A percentile compares a stretch with the other conserved stretches of the same genome.
Conservation (phyloP, 2,329 filamentous ascomycete species). For the Cyphellophora europaea region DNA sequence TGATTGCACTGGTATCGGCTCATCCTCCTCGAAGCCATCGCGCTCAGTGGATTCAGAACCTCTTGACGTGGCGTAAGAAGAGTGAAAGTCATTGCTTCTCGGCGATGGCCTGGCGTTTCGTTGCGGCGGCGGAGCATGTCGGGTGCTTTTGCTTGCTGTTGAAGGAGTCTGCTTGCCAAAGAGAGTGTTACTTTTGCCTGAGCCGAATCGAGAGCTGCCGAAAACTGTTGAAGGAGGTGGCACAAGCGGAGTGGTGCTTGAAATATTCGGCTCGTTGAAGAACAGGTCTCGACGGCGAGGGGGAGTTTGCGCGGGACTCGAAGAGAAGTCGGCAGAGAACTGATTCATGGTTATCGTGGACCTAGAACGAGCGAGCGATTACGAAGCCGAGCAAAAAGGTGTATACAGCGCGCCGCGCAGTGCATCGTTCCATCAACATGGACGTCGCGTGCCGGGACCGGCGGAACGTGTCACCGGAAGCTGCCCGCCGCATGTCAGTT, state of each 20-base stretch:
- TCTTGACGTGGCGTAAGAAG: conserved; percentile 7
- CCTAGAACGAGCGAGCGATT: no score
- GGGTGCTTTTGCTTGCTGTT: conserved; percentile 27
- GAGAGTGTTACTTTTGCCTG: conserved; percentile 26
- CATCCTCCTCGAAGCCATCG: conserved; percentile 25
- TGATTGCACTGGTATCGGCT: conserved; percentile 13
- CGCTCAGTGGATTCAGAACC: conserved; percentile 5
- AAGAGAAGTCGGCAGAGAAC: conserved; percentile 19
- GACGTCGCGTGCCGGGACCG: no score
- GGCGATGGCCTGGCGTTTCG: conserved; percentile 1
- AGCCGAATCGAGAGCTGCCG: conserved; percentile 40
- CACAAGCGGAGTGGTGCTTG: conserved; percentile 41
- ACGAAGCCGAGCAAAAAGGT: no score
- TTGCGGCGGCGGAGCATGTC: conserved; percentile 25
- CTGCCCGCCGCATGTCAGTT: no score
- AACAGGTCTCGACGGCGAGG: conserved; percentile 7
- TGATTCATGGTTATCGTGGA: conserved; percentile 15
- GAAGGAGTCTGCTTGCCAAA: conserved; percentile 28
- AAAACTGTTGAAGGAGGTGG: conserved; percentile 43
- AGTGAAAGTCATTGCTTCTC: conserved; percentile 4
- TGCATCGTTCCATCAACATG: no score
- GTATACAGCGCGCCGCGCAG: no score
- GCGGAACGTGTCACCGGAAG: no score
- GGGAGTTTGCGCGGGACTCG: conserved; percentile 14
- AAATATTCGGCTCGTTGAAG: conserved; percentile 11